A percentile compares a stretch with the other conserved stretches of the same genome.
These are phyloP conservation scores for Clohesyomyces aquaticus DNA, from an alignment of 495 filamentous ascomycete genomes.

Conservation along the genomic window DNA sequence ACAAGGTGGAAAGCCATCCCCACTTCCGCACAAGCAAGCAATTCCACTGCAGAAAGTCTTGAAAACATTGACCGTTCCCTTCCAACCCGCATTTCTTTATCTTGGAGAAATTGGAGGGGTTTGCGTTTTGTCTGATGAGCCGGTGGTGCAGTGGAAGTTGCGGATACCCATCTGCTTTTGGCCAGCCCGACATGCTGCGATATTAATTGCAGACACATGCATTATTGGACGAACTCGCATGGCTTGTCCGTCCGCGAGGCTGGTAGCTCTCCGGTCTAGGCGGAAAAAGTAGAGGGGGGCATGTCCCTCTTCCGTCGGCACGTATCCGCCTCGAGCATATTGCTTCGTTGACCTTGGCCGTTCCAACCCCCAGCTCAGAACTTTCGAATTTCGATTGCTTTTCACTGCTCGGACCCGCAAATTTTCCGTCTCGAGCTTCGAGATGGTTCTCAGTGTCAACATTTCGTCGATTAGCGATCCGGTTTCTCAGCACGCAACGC, in stretches of 20 bases:
- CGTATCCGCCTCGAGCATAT: background rate
- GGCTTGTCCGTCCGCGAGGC: background rate
- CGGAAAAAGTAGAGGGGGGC: background rate
- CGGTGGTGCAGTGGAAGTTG: background rate
- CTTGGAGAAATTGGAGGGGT: background rate
- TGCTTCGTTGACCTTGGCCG: background rate
- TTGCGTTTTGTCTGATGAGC: background rate
- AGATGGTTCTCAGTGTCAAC: too few species aligned
- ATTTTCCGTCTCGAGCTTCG: too few species aligned
- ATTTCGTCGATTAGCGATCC: too few species aligned
- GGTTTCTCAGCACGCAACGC: too few species aligned
- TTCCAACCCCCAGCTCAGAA: background rate
- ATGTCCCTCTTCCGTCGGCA: background rate
- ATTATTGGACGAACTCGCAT: background rate
- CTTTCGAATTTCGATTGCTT: background rate
- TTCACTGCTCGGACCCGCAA: too few species aligned
- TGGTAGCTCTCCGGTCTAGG: background rate
- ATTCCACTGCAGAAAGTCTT: background rate
- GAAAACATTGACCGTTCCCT: too few species aligned
- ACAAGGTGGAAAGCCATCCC: background rate
- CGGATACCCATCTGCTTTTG: constrained; percentile 1
- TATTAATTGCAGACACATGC: background rate
- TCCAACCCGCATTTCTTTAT: background rate
- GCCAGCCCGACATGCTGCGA: background rate
- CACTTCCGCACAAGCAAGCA: background rate